Percentiles rank a stretch among this genome's conserved stretches.
phyloP scores from a whole-genome alignment of 2,329 filamentous ascomycete genomes.

The Penicillium capsulatum region DNA sequence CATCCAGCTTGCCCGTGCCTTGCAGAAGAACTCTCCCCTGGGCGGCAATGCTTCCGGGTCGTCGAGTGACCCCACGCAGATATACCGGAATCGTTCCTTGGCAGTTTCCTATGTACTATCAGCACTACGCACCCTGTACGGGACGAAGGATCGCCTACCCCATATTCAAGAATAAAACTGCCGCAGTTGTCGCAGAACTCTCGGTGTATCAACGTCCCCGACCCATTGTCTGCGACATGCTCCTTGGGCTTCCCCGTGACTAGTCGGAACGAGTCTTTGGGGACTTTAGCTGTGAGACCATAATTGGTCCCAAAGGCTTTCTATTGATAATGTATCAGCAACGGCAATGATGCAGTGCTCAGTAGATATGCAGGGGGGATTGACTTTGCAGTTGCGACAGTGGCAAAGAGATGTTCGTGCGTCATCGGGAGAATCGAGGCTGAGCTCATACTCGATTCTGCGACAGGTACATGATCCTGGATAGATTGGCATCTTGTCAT shows the following conservation, averaged over 20 bases:
- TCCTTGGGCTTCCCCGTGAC: constrained; percentile 40
- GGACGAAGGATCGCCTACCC: constrained; percentile 28
- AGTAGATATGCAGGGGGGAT: not conserved
- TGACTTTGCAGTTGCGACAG: constrained; percentile 51
- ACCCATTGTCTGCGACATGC: constrained; percentile 50
- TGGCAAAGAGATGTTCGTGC: constrained; percentile 53
- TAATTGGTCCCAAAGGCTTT: constrained; percentile 52
- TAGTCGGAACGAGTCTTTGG: constrained; percentile 43
- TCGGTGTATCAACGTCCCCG: constrained; percentile 45
- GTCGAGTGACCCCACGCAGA: constrained; percentile 51
- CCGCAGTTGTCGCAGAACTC: constrained; percentile 54
- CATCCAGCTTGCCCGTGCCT: constrained; percentile 48
- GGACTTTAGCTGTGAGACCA: constrained; percentile 51
- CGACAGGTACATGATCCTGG: constrained; percentile 49
- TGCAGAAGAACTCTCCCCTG: constrained; percentile 56
- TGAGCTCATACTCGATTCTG: constrained; percentile 46
- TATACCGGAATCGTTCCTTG: constrained; percentile 38
- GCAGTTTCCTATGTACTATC: constrained; percentile 24
- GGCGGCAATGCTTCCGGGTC: constrained; percentile 48
- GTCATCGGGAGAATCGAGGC: constrained; percentile 43
- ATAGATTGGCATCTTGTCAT: constrained; percentile 26
- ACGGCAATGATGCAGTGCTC: not conserved
- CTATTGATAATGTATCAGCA: constrained; percentile 18
- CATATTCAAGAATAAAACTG: constrained; percentile 51
- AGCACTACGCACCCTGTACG: not conserved